Percentiles rank a stretch among this genome's conserved stretches.
These are phyloP conservation scores for Rhodotorula kratochvilovae DNA, from an alignment of 768 basidiomycete genomes.

Conservation along the genomic window DNA sequence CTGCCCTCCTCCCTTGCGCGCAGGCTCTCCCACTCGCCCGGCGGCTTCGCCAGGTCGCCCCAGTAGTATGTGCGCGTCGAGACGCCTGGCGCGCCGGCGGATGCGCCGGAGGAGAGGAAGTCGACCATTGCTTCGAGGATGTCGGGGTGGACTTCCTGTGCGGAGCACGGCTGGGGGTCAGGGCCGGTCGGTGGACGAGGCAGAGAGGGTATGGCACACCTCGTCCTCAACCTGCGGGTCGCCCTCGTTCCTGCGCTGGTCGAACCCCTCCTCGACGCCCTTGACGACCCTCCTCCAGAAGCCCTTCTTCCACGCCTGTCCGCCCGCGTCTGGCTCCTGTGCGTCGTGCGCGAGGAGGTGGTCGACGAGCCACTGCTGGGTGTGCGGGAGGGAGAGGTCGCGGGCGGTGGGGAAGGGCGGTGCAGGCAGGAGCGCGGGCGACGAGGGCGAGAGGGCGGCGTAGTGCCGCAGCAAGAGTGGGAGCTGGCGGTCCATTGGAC, in stretches of 20 bases:
- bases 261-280: slow-evolving; percentile 24
- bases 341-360: slow-evolving; percentile 1
- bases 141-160: slow-evolving; percentile 30
- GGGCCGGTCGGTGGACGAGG: not conserved
- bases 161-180: too few species aligned
- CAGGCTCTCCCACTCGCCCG: slow-evolving; percentile 5
- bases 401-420: slow-evolving; percentile 15
- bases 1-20: slow-evolving; percentile 26
- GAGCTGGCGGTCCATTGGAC: slow-evolving; percentile 1
- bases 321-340: not conserved
- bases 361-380: slow-evolving; percentile 26
- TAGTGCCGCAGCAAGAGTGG: slow-evolving; percentile 1
- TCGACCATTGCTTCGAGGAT: slow-evolving; percentile 32
- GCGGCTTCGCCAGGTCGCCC: not conserved
- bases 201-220: slow-evolving; percentile 4
- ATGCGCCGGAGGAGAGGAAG: slow-evolving; percentile 8
- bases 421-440: slow-evolving; percentile 9
- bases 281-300: slow-evolving; percentile 28
- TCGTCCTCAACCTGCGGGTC: slow-evolving; percentile 27
- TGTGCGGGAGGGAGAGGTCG: slow-evolving; percentile 5
- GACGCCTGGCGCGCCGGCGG: not conserved
- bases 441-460: slow-evolving; percentile 15
- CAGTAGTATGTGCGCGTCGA: slow-evolving; percentile 29
- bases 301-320: slow-evolving; percentile 9
- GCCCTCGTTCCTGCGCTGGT: not conserved